Percentiles rank a stretch among this genome's conserved stretches.
Evolutionary conservation across 1,284 basidiomycete species (phyloP).

Genomic region (Vanrija sp.): DNA sequence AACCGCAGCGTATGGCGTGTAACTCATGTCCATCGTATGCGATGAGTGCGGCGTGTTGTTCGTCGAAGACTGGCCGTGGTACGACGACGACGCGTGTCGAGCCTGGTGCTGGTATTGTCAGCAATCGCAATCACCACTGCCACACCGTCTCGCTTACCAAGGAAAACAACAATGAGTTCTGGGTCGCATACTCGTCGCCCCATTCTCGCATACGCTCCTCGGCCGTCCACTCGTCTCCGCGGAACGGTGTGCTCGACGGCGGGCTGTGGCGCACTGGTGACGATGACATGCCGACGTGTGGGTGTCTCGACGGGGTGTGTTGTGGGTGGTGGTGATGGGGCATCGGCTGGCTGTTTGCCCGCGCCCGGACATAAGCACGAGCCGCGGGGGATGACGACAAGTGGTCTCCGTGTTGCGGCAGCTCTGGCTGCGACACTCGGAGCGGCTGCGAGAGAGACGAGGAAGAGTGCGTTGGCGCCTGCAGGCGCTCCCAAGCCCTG

Average conservation of each 20-base stretch:
- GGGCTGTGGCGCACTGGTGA: conserved; percentile 18
- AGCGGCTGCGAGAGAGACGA: background rate
- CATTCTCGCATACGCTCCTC: conserved; percentile 20
- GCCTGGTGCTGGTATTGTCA: conserved; percentile 2
- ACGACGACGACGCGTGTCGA: background rate
- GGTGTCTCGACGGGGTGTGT: background rate
- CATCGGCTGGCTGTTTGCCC: background rate
- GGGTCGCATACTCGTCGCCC: conserved; percentile 18
- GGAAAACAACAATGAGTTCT: conserved; percentile 18
- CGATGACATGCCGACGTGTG: conserved; percentile 8
- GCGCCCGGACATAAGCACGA: background rate
- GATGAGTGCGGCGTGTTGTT: background rate
- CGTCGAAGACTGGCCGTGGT: background rate
- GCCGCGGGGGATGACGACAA: background rate
- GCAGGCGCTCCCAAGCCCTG: conserved; percentile 17
- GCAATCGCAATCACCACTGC: background rate
- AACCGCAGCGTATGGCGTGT: background rate
- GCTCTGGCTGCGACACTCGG: background rate
- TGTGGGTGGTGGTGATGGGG: background rate
- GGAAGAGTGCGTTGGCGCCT: conserved; percentile 4
- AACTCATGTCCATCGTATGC: conserved; percentile 1
- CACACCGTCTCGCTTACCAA: conserved; percentile 6
- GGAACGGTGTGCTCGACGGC: conserved; percentile 15
- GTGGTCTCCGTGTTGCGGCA: background rate
- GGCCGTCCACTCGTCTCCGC: conserved; percentile 13